These are phyloP conservation scores for Neoscytalidium dimidiatum DNA, from an alignment of 2,329 filamentous ascomycete species.

Conservation along the genomic window DNA sequence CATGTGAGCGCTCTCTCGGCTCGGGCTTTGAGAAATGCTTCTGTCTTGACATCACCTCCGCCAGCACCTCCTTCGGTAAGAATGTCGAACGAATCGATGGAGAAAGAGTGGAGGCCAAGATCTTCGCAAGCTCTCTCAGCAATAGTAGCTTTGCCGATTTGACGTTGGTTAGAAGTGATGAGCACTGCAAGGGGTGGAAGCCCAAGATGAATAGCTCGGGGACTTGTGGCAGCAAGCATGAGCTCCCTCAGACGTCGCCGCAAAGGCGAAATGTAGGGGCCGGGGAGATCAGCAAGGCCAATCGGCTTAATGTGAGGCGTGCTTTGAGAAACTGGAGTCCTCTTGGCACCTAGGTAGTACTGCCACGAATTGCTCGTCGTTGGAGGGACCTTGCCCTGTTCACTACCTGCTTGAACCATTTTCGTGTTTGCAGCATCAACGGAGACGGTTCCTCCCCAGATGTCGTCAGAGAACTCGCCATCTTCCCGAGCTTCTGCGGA, in stretches of 20 bases:
- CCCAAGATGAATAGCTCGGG: conserved; percentile 79
- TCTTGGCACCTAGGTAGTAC: conserved; percentile 81
- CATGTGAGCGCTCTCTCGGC: conserved; percentile 88
- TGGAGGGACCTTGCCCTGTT: conserved; percentile 77
- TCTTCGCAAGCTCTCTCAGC: conserved; percentile 79
- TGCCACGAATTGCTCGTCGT: conserved; percentile 79
- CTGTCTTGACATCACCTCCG: conserved; percentile 89
- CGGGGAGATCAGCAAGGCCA: conserved; percentile 40
- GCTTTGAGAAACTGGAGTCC: conserved; percentile 57
- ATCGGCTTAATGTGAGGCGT: conserved; percentile 62
- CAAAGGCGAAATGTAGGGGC: conserved; percentile 46
- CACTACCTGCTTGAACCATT: conserved; percentile 88
- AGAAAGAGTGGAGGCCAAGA: conserved; percentile 85
- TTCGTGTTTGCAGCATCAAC: conserved; percentile 86
- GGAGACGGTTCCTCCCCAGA: conserved; percentile 83
- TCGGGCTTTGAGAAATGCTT: conserved; percentile 83
- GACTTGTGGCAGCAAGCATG: conserved; percentile 84
- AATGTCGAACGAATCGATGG: conserved; percentile 90
- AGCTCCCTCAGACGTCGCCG: conserved; percentile 75
- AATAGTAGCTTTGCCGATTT: conserved; percentile 86
- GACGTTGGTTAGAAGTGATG: conserved; percentile 86
- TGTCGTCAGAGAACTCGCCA: conserved; percentile 64
- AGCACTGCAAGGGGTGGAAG: conserved; percentile 88
- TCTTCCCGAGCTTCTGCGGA: conserved; percentile 56
- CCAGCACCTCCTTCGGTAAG: conserved; percentile 86